Evolutionary conservation across 495 filamentous ascomycete species (phyloP).

Genomic region (Hypomontagnella monticulosa): DNA sequence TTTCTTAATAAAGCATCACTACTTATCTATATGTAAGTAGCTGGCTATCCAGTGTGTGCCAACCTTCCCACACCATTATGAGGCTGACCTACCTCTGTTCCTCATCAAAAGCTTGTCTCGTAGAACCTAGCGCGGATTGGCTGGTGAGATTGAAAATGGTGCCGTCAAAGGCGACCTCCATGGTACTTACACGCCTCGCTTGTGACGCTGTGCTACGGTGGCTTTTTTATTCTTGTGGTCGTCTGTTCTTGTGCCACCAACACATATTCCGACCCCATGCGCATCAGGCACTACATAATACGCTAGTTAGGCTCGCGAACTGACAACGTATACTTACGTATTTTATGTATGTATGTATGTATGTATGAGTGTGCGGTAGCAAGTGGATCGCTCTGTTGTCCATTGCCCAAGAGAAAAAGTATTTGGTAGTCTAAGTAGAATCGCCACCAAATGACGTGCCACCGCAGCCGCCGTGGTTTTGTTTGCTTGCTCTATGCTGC

Average conservation of each 20-base stretch:
- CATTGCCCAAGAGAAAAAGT: slow-evolving; percentile 3
- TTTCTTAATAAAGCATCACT: neutral
- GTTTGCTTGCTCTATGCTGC: slow-evolving; percentile 13
- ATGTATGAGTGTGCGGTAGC: no score
- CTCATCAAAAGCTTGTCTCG: slow-evolving; percentile 26
- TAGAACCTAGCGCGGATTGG: slow-evolving; percentile 27
- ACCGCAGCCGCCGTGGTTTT: slow-evolving; percentile 12
- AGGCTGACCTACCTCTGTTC: slow-evolving; percentile 30
- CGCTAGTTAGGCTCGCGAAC: slow-evolving; percentile 29
- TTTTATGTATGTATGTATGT: neutral
- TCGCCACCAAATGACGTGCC: slow-evolving; percentile 41
- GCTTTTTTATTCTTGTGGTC: slow-evolving; percentile 20
- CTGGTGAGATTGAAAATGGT: neutral
- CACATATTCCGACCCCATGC: slow-evolving; percentile 35
- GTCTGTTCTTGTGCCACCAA: slow-evolving; percentile 27
- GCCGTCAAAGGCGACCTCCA: slow-evolving; percentile 22
- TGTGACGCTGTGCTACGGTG: slow-evolving; percentile 37
- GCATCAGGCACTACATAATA: slow-evolving; percentile 21
- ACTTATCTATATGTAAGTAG: neutral
- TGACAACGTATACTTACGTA: slow-evolving; percentile 10
- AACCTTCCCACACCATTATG: slow-evolving; percentile 15
- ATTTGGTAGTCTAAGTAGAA: neutral
- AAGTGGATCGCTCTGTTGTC: slow-evolving; percentile 14
- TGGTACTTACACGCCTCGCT: slow-evolving; percentile 27
- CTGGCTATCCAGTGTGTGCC: neutral